Conservation (phyloP, 2,329 filamentous ascomycete genomes). For the Microdochium paspali region DNA sequence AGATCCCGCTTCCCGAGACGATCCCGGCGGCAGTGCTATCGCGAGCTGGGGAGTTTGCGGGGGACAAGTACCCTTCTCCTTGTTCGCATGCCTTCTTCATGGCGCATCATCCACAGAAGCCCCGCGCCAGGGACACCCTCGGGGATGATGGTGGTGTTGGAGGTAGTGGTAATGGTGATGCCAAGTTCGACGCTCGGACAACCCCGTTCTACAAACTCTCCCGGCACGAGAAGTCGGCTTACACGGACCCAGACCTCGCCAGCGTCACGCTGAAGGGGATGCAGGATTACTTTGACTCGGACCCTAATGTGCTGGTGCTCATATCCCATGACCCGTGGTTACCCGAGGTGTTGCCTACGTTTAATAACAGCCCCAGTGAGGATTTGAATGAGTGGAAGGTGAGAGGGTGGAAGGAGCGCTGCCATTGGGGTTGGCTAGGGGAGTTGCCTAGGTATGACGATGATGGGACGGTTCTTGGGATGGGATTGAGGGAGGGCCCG, state of each 20-base stretch:
- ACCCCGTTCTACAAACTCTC: neutral
- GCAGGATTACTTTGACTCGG: neutral
- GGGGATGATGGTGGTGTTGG: no score
- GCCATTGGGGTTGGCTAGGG: conserved; percentile 2
- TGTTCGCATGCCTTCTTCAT: neutral
- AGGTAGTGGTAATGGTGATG: no score
- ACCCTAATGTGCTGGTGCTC: neutral
- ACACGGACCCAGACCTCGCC: neutral
- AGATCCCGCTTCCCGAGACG: conserved; percentile 14
- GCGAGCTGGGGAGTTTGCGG: neutral
- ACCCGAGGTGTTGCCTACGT: neutral
- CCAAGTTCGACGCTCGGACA: neutral
- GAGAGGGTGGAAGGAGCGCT: conserved; percentile 2
- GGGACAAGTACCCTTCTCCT: neutral
- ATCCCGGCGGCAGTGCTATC: conserved; percentile 1
- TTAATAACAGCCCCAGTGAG: neutral
- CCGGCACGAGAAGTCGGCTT: neutral
- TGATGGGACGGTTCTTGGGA: neutral
- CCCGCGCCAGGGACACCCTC: neutral
- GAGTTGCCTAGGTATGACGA: neutral
- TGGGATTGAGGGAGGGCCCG: neutral
- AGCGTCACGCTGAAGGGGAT: neutral
- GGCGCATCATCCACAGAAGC: neutral
- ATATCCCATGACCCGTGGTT: neutral
- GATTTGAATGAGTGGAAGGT: conserved; percentile 4